Evolutionary conservation across 225 moss, liverwort and hornwort species (phyloP).

Genomic region (Physcomitrium patens): DNA sequence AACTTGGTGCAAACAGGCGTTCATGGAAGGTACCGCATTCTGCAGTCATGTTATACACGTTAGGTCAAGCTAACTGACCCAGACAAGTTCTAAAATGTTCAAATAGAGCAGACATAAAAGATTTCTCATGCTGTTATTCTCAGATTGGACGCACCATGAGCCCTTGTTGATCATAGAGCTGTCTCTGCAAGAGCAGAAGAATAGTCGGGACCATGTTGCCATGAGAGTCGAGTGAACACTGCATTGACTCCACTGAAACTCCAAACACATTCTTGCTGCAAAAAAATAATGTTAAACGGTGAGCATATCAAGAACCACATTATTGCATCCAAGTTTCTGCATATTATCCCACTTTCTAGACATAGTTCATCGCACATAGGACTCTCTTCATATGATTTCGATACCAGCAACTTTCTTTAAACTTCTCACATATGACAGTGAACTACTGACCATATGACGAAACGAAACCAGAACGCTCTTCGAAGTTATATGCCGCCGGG

Average conservation of each 20-base stretch:
- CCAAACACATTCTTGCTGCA: constrained; percentile 95
- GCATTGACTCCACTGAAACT: constrained; percentile 95
- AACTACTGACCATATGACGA: background rate
- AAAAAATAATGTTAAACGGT: constrained; percentile 15
- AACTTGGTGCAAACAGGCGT: background rate
- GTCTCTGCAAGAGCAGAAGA: constrained; percentile 84
- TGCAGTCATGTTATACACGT: background rate
- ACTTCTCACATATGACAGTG: background rate
- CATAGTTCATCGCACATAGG: no score
- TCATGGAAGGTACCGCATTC: background rate
- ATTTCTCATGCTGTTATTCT: background rate
- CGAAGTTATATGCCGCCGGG: background rate
- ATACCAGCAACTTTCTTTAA: background rate
- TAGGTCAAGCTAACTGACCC: background rate
- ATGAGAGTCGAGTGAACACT: constrained; percentile 80
- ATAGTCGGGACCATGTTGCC: constrained; percentile 98
- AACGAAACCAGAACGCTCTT: background rate
- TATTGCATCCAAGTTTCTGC: background rate
- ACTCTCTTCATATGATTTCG: background rate
- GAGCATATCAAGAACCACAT: constrained; percentile 13
- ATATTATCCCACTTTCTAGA: background rate
- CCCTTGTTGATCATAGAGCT: constrained; percentile 85
- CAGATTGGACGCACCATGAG: constrained; percentile 59
- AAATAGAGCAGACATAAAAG: background rate
- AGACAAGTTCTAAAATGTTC: background rate